Evolutionary conservation across 1,284 basidiomycete genomes (phyloP), one percentile per base, ranked within the genome.

Genomic region (Sanguinoderma infundibulare): DNA sequence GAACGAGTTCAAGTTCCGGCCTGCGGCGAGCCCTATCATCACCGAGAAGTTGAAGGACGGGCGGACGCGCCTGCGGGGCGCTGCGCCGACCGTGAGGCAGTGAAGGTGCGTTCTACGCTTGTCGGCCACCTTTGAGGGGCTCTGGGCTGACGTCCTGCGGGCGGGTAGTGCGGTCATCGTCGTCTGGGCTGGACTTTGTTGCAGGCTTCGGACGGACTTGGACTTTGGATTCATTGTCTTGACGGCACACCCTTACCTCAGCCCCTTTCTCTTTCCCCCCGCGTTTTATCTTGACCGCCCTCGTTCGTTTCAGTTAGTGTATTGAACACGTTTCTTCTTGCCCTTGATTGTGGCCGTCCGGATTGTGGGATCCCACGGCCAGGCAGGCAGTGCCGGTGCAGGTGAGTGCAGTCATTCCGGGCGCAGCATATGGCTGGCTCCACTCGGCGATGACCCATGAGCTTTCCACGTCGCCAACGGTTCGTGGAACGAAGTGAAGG

Each of bases 1-100:
- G 28, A 82, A 85, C 61, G 83, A 88, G 50, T 79, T 79, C 73
- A 87, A 85, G 70, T 89, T 79, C 70, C 77, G 88, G 60, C 88
- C 88, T 2, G 87, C 87, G 20, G 87, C 87, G 12, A 86, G 83
- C 62, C 87, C 87, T n/a, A 76, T 89, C 50, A 78, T 90, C 61
- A 88, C 86, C 0, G 86, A 89, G 70, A 80, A 74, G 8, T 69
- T 89, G 59, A 83, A 81, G 64, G 86, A 87, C 67, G 87, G 87
- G 0, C 78, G 83, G 20, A 73, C 80, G 22, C 77, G 81, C 20
- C 69, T 90, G 53, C 77, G 86, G 34, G 87, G 88, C 9, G 86
- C 84, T 3, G 70, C 72, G 17, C 82, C 84, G 4, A 67, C 69
- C 17, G 49, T 47, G n/a, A n/a, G n/a, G 42, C 66, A 51, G 36